Evolutionary conservation across 805 yeast genomes (phyloP).

Genomic region (Cyberlindnera samutprakarnensis): DNA sequence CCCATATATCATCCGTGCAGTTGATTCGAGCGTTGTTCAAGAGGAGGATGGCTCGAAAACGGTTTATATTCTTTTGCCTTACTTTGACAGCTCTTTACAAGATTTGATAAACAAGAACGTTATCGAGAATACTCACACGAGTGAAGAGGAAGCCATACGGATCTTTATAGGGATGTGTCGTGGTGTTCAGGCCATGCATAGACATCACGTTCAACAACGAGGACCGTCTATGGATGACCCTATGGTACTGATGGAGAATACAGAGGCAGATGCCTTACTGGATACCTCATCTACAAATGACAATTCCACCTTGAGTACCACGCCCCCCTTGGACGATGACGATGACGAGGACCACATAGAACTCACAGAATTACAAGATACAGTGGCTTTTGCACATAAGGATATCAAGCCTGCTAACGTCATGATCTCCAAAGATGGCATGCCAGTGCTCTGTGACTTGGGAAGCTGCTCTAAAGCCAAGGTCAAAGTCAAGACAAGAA

Average conservation of each 20-base stretch:
- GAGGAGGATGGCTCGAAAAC: slow-evolving; percentile 77
- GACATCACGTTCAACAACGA: slow-evolving; percentile 11
- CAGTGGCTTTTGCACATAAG: slow-evolving; percentile 71
- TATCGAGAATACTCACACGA: slow-evolving; percentile 43
- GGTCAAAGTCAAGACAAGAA: slow-evolving; percentile 44
- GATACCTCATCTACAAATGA: slow-evolving; percentile 7
- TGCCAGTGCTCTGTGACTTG: slow-evolving; percentile 75
- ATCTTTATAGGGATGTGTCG: slow-evolving; percentile 63
- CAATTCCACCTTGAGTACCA: slow-evolving; percentile 19
- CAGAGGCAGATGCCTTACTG: slow-evolving; percentile 12
- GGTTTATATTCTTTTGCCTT: slow-evolving; percentile 75
- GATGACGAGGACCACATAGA: too few relatives aligned
- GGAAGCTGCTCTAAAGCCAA: slow-evolving; percentile 73
- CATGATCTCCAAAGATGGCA: slow-evolving; percentile 66
- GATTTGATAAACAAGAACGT: slow-evolving; percentile 65
- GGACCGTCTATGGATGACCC: slow-evolving; percentile 1
- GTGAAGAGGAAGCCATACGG: slow-evolving; percentile 56
- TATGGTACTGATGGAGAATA: slow-evolving; percentile 7
- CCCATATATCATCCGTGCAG: slow-evolving; percentile 58
- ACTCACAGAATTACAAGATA: slow-evolving; percentile 51
- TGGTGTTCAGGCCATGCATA: slow-evolving; percentile 72
- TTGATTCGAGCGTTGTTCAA: slow-evolving; percentile 65
- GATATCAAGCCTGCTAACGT: slow-evolving; percentile 88
- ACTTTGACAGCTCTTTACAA: slow-evolving; percentile 64
- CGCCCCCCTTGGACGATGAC: slow-evolving; percentile 26